Evolutionary conservation across 768 basidiomycete species (phyloP).

Genomic region (Terana coerulea): DNA sequence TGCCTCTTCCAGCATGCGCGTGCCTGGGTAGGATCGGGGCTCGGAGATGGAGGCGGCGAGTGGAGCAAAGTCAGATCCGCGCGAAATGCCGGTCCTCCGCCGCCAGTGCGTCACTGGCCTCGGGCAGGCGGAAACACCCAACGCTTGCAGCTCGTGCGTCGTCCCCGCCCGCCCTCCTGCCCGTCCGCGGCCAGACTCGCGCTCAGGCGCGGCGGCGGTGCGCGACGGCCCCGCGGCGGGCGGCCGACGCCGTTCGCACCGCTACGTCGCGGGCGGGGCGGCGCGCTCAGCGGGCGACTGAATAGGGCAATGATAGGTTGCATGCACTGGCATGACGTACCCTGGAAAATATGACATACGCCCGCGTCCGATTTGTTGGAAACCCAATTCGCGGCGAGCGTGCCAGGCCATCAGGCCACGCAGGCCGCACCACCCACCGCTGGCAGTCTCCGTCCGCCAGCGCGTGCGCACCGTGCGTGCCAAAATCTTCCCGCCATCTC

Average conservation of each 20-base stretch:
- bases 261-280: neutral
- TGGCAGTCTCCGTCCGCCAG: neutral
- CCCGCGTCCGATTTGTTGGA: neutral
- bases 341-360: slow-evolving; percentile 6
- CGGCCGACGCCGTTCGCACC: neutral
- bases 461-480: neutral
- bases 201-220: neutral
- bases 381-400: slow-evolving; percentile 7
- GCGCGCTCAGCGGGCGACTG: neutral
- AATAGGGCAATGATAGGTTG: neutral
- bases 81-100: slow-evolving; percentile 4
- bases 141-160: slow-evolving; percentile 1
- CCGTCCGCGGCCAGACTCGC: neutral
- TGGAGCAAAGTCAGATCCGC: slow-evolving; percentile 5
- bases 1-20: no score
- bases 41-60: no score
- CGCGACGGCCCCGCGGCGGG: neutral
- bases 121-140: neutral
- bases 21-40: no score
- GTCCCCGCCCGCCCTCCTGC: neutral
- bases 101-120: slow-evolving; percentile 1
- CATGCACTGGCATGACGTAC: slow-evolving; percentile 6
- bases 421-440: neutral
- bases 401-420: slow-evolving; percentile 5
- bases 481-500: neutral